A percentile compares a stretch with the other conserved stretches of the same genome.
Evolutionary conservation across 2,329 filamentous ascomycete species (phyloP).

Genomic region (Fusarium virguliforme): DNA sequence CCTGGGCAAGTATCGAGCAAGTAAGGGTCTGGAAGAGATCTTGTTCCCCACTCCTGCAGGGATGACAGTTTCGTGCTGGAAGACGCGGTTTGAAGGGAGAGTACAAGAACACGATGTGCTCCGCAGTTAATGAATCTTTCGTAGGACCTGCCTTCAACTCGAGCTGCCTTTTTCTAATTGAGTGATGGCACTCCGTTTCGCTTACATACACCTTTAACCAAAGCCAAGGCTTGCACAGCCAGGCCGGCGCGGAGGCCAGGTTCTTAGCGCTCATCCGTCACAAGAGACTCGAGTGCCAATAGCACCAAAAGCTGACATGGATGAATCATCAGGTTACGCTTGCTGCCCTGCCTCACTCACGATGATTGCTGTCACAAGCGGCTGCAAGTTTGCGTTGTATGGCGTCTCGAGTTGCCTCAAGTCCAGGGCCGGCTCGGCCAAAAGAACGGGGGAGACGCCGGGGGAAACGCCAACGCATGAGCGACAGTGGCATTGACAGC

Average conservation of each 20-base stretch:
- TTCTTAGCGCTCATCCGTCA: constrained; percentile 8
- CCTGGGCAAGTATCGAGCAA: not conserved
- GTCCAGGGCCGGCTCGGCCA: not conserved
- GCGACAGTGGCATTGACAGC: constrained; percentile 5
- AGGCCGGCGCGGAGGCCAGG: not conserved
- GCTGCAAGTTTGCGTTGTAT: constrained; percentile 11
- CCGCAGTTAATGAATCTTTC: not conserved
- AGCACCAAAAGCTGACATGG: constrained; percentile 11
- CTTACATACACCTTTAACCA: constrained; percentile 6
- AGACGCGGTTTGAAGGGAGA: not conserved
- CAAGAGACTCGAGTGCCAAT: not conserved
- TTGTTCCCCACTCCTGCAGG: not conserved
- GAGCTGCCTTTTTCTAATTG: not conserved
- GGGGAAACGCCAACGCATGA: constrained; percentile 3
- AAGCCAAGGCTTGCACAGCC: not conserved
- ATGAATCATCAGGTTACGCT: not conserved
- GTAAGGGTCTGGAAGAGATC: not conserved
- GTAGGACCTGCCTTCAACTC: not conserved
- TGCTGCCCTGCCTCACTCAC: not conserved
- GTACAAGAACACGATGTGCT: not conserved
- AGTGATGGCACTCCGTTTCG: not conserved
- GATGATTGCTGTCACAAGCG: not conserved
- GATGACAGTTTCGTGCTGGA: not conserved
- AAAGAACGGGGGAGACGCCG: not conserved
- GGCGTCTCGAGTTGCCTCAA: constrained; percentile 8